phyloP scores from a whole-genome alignment of 2,329 filamentous ascomycete species.

The Colletotrichum theobromicola region DNA sequence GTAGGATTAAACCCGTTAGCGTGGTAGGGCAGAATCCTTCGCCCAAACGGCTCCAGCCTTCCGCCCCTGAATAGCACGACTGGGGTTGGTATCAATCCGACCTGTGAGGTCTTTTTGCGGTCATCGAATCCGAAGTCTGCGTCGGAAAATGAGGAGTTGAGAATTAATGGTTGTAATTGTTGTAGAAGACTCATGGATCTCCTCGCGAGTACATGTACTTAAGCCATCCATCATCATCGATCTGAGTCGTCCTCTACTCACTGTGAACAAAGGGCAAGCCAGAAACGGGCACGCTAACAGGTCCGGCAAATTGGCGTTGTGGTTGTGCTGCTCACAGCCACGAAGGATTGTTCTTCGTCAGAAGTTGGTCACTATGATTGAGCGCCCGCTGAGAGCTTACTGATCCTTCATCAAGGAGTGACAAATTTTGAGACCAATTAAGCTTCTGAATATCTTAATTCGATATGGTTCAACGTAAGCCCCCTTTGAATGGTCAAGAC shows the following conservation, averaged over 20 bases:
- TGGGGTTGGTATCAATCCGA: background rate
- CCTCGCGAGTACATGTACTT: too few species aligned
- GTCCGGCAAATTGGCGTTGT: background rate
- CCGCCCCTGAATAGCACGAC: background rate
- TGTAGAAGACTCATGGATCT: too few species aligned
- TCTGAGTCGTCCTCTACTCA: background rate
- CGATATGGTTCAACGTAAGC: background rate
- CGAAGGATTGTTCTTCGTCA: background rate
- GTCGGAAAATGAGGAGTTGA: background rate
- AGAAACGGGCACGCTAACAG: background rate
- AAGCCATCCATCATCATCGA: background rate
- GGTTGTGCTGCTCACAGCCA: background rate
- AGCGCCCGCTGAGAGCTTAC: background rate
- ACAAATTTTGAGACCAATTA: background rate
- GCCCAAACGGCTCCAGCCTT: background rate
- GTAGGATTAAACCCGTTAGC: background rate
- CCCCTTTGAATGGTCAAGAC: background rate
- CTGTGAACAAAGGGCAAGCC: background rate
- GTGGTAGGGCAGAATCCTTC: slow-evolving; percentile 4
- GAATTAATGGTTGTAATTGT: too few species aligned
- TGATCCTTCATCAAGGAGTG: background rate
- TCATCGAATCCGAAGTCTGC: background rate
- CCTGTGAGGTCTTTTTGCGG: background rate
- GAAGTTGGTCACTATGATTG: background rate
- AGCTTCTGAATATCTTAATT: background rate